Conservation (phyloP, 2,329 filamentous ascomycete genomes). For the Penicillium sp. region DNA sequence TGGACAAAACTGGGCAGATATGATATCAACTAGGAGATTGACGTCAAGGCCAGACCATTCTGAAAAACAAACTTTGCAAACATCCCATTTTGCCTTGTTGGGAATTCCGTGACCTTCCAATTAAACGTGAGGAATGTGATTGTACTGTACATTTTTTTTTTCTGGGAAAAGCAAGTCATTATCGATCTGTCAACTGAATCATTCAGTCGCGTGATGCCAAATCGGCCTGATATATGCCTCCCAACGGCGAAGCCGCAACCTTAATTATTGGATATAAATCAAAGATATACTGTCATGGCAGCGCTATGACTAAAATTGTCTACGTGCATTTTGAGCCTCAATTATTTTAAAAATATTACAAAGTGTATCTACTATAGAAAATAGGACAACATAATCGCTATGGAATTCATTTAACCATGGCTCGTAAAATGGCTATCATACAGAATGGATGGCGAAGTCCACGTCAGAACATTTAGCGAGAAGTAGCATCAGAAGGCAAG, state of each 20-base stretch:
- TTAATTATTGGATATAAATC: not conserved
- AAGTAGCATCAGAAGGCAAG: slow-evolving; percentile 62
- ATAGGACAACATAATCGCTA: not conserved
- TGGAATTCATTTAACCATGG: slow-evolving; percentile 15
- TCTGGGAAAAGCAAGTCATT: too few relatives aligned
- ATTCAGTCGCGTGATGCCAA: not conserved
- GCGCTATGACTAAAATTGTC: rapidly evolving
- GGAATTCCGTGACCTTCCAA: not conserved
- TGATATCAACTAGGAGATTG: slow-evolving; percentile 10
- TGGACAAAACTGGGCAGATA: slow-evolving; percentile 9
- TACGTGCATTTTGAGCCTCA: not conserved
- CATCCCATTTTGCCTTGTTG: not conserved
- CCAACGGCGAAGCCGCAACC: not conserved
- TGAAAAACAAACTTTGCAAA: slow-evolving; percentile 12
- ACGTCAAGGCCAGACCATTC: slow-evolving; percentile 12
- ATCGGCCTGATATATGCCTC: not conserved
- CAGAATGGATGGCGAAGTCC: slow-evolving; percentile 14
- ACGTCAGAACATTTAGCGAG: slow-evolving; percentile 44
- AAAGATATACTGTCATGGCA: too few relatives aligned
- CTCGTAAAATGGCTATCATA: slow-evolving; percentile 21
- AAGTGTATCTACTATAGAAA: not conserved
- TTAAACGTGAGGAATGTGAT: not conserved
- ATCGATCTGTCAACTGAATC: not conserved
- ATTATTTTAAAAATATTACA: not conserved
- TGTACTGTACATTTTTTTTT: not conserved